Conservation (phyloP, 495 filamentous ascomycete species). For the Articulospora tetracladia region DNA sequence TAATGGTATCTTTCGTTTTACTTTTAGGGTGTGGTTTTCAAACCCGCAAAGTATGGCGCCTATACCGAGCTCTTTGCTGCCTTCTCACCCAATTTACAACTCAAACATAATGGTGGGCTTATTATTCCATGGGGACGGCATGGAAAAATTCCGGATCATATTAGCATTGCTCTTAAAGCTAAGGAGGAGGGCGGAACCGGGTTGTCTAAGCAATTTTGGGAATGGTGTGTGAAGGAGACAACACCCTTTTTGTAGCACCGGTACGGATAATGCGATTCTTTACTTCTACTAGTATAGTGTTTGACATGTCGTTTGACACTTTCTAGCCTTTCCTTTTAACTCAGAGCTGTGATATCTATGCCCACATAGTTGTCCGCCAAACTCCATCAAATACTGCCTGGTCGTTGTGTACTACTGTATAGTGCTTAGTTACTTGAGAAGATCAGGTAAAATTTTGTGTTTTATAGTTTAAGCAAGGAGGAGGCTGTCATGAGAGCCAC, state of each 20-base stretch:
- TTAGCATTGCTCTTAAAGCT: conserved; percentile 15
- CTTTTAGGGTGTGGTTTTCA: conserved; percentile 5
- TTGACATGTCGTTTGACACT: too few relatives aligned
- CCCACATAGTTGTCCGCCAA: too few relatives aligned
- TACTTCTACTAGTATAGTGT: neutral
- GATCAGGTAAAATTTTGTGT: too few relatives aligned
- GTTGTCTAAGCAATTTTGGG: conserved; percentile 29
- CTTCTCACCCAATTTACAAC: conserved; percentile 35
- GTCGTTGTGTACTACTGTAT: too few relatives aligned
- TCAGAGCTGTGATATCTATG: too few relatives aligned
- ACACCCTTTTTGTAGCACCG: neutral
- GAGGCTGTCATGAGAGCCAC: too few relatives aligned
- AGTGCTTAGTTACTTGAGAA: too few relatives aligned
- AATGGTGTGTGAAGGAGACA: conserved; percentile 15
- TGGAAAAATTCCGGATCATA: conserved; percentile 18
- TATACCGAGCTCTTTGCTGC: conserved; percentile 44
- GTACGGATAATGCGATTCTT: neutral
- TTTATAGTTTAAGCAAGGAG: too few relatives aligned
- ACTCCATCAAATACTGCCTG: too few relatives aligned
- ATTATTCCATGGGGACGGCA: conserved; percentile 31
- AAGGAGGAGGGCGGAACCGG: conserved; percentile 25
- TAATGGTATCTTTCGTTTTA: neutral
- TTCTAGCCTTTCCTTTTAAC: too few relatives aligned
- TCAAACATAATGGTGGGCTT: conserved; percentile 18
- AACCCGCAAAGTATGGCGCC: conserved; percentile 32